These are phyloP conservation scores for Leishmania martiniquensis DNA, from an alignment of 208 protist genomes.

Conservation along the genomic window DNA sequence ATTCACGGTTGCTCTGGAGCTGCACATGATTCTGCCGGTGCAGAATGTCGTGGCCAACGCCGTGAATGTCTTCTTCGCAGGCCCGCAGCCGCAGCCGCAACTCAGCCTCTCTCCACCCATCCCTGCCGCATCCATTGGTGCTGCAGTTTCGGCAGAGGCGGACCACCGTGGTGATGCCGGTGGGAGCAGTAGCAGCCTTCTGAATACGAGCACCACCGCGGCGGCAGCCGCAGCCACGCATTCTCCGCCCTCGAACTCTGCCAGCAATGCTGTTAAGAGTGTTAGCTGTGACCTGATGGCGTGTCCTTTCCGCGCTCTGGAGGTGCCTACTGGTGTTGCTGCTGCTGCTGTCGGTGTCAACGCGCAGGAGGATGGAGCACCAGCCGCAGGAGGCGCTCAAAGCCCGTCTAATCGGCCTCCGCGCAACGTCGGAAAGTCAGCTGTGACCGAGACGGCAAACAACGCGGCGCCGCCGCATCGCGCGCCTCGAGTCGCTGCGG, in stretches of 20 bases:
- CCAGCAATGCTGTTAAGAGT: neutral
- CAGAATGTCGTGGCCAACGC: conserved; percentile 66
- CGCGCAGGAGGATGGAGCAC: neutral
- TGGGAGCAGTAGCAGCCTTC: neutral
- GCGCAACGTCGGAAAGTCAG: neutral
- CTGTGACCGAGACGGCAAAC: neutral
- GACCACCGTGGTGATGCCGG: neutral
- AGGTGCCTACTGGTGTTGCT: neutral
- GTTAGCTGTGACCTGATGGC: neutral
- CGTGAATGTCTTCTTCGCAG: conserved; percentile 44
- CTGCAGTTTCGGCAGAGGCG: neutral
- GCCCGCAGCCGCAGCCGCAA: conserved; percentile 1
- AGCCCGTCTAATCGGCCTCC: neutral
- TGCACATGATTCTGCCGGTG: conserved; percentile 38
- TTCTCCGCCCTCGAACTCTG: neutral
- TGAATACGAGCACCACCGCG: neutral
- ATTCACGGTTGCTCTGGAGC: conserved; percentile 55
- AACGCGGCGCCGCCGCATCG: neutral
- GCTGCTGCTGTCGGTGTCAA: neutral
- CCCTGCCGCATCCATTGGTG: neutral
- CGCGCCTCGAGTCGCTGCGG: neutral
- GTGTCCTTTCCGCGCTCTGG: neutral
- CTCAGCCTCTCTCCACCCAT: neutral
- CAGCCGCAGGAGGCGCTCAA: neutral
- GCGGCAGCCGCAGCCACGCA: neutral